These are phyloP conservation scores for Massariosphaeria phaeospora DNA, from an alignment of 495 filamentous ascomycete species.

Conservation along the genomic window DNA sequence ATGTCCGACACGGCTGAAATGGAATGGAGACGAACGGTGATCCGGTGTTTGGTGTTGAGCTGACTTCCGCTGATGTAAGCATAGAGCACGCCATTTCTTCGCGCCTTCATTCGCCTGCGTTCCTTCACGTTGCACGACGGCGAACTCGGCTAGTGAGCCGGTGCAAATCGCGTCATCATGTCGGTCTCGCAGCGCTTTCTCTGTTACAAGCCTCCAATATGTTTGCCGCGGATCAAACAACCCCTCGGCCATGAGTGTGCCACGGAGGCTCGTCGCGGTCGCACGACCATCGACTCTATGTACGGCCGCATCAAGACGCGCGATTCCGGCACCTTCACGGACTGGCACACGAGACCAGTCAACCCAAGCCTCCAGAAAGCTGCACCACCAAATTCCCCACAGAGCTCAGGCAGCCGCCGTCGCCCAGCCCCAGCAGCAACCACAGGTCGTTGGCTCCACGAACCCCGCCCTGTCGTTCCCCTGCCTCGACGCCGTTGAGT, in stretches of 20 bases:
- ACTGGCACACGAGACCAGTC: constrained; percentile 12
- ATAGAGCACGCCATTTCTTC: constrained; percentile 4
- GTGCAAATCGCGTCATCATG: constrained; percentile 3
- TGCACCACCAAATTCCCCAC: constrained; percentile 26
- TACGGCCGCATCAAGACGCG: background rate
- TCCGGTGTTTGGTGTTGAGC: no score
- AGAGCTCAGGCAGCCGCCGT: constrained; percentile 19
- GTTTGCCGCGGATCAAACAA: background rate
- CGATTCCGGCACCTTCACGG: background rate
- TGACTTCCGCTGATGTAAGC: no score
- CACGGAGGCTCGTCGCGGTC: constrained; percentile 21
- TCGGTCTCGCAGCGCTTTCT: background rate
- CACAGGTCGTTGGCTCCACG: constrained; percentile 47
- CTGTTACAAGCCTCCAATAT: background rate
- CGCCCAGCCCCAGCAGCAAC: constrained; percentile 6
- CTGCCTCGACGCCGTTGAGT: constrained; percentile 88
- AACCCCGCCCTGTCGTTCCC: constrained; percentile 94
- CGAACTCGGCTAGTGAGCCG: background rate
- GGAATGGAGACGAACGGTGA: no score
- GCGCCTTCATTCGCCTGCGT: background rate
- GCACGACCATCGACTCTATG: constrained; percentile 7
- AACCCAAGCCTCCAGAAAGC: constrained; percentile 22
- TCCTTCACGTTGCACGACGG: background rate
- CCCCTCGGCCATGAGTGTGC: constrained; percentile 19
- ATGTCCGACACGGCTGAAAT: no score